Evolutionary conservation across 1,284 basidiomycete species (phyloP).

Genomic region (Cystobasidium pallidum): DNA sequence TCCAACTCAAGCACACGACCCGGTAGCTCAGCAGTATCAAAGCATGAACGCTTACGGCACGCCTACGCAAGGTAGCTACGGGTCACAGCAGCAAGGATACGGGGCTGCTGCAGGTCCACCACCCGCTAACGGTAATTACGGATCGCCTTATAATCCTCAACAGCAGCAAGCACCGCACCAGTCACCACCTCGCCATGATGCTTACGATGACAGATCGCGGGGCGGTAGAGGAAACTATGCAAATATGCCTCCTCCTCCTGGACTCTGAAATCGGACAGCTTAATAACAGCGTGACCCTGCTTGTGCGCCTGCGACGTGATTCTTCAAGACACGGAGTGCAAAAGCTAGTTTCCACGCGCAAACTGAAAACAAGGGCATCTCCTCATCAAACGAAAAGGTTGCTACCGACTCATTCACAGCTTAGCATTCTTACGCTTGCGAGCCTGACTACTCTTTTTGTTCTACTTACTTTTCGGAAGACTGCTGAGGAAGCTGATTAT

Average conservation of each 20-base stretch:
- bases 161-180: conserved; percentile 36
- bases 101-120: neutral
- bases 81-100: conserved; percentile 19
- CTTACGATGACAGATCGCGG: conserved; percentile 28
- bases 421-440: neutral
- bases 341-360: no score
- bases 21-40: conserved; percentile 32
- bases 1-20: conserved; percentile 2
- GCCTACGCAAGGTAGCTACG: conserved; percentile 37
- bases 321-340: no score
- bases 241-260: conserved; percentile 41
- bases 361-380: neutral
- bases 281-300: neutral
- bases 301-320: no score
- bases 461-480: neutral
- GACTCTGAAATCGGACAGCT: conserved; percentile 9
- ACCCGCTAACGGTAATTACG: conserved; percentile 13
- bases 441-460: conserved; percentile 6
- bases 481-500: neutral
- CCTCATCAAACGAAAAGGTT: neutral
- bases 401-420: neutral
- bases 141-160: conserved; percentile 36
- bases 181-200: conserved; percentile 24
- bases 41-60: conserved; percentile 43
- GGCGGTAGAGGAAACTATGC: conserved; percentile 21